phyloP scores from a whole-genome alignment of 768 basidiomycete species.

The Butyriboletus loyo region DNA sequence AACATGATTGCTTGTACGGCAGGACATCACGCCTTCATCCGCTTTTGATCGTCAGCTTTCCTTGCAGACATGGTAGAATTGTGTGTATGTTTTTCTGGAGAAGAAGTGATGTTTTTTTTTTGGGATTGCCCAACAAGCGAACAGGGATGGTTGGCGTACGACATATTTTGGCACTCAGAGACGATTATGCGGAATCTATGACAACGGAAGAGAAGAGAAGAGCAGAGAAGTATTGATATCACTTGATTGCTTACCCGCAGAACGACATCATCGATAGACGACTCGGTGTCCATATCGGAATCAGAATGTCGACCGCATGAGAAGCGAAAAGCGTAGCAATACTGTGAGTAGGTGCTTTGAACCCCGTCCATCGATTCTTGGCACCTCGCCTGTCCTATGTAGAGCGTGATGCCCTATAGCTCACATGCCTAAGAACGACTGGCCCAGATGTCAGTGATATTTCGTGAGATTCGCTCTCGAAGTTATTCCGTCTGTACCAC shows the following conservation, averaged over 20 bases:
- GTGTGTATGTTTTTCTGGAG: not conserved
- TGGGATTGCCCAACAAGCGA: not conserved
- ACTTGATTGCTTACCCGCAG: not conserved
- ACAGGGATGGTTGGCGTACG: not conserved
- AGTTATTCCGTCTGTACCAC: not conserved
- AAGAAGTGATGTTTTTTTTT: not conserved
- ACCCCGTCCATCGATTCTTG: not conserved
- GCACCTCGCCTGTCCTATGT: not conserved
- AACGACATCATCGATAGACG: not conserved
- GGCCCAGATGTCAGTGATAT: too few relatives aligned
- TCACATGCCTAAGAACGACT: too few relatives aligned
- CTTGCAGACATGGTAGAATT: not conserved
- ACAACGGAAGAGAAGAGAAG: too few relatives aligned
- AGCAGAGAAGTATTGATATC: too few relatives aligned
- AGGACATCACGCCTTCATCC: not conserved
- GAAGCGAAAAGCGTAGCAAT: not conserved
- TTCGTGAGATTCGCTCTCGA: not conserved
- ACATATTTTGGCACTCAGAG: not conserved
- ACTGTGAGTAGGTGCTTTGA: not conserved
- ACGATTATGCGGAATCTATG: not conserved
- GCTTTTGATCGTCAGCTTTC: not conserved
- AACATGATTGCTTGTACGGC: not conserved
- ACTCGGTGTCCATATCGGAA: not conserved
- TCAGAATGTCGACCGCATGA: too few relatives aligned
- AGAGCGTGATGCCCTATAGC: too few relatives aligned